Evolutionary conservation across 768 basidiomycete genomes (phyloP).

Genomic region (Russula brevipes): DNA sequence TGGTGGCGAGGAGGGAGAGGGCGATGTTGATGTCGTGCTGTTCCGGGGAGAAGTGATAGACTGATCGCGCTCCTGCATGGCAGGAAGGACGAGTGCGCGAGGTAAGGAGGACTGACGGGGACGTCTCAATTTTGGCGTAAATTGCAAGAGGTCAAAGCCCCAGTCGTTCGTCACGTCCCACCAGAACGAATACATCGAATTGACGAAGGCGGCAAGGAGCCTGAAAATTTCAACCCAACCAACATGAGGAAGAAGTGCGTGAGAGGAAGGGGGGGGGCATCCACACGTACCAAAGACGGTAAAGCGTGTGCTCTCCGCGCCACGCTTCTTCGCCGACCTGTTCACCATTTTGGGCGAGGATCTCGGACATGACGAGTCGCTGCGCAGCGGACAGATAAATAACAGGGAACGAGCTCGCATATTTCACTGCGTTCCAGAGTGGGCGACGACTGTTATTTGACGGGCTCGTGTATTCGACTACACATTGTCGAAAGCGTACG

Average conservation of each 20-base stretch:
- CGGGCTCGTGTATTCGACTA: constrained; percentile 70
- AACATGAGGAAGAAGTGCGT: neutral
- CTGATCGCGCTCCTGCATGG: constrained; percentile 37
- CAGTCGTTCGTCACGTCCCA: constrained; percentile 99
- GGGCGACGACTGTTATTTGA: constrained; percentile 64
- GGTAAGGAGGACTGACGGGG: constrained; percentile 33
- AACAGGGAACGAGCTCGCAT: constrained; percentile 93
- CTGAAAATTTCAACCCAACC: constrained; percentile 37
- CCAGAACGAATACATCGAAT: constrained; percentile 96
- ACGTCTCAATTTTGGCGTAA: constrained; percentile 13
- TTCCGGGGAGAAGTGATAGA: constrained; percentile 25
- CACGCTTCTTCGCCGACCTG: constrained; percentile 45
- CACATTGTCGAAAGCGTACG: constrained; percentile 89
- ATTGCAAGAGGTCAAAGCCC: constrained; percentile 75
- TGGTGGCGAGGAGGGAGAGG: constrained; percentile 1
- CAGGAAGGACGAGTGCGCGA: constrained; percentile 43
- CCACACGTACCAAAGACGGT: constrained; percentile 66
- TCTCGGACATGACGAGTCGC: constrained; percentile 58
- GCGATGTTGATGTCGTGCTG: constrained; percentile 1
- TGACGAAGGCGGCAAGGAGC: constrained; percentile 78
- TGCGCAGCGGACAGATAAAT: constrained; percentile 93
- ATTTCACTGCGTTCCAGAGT: constrained; percentile 90
- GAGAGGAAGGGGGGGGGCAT: neutral
- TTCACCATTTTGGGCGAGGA: constrained; percentile 46
- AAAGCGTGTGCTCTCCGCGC: constrained; percentile 74